phyloP scores from a whole-genome alignment of 2,329 filamentous ascomycete genomes.

The Chaetomium globosum region DNA sequence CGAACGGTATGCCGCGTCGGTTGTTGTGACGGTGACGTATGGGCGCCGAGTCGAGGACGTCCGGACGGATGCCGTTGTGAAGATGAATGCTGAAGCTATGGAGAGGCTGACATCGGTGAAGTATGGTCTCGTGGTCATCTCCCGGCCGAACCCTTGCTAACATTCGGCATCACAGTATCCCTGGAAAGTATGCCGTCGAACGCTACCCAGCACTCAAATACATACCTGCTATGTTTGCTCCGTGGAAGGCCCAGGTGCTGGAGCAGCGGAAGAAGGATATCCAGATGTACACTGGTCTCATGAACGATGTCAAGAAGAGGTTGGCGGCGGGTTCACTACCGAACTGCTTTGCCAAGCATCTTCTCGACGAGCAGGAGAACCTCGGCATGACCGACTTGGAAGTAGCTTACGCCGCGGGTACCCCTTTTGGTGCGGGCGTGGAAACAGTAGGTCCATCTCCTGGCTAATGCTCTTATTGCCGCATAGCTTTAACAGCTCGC shows the following conservation, averaged over 20 bases:
- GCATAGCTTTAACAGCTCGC: conserved; percentile 24
- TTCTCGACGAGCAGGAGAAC: conserved; percentile 46
- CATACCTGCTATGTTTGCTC: conserved; percentile 44
- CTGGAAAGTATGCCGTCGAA: conserved; percentile 47
- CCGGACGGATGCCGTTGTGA: conserved; percentile 44
- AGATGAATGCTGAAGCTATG: conserved; percentile 47
- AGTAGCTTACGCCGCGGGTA: conserved; percentile 49
- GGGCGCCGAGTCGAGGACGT: conserved; percentile 44
- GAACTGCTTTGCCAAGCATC: conserved; percentile 49
- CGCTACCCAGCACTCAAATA: conserved; percentile 47
- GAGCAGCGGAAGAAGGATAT: conserved; percentile 42
- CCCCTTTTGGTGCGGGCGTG: conserved; percentile 50
- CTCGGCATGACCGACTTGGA: conserved; percentile 49
- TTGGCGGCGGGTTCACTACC: conserved; percentile 40
- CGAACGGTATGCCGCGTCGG: conserved; percentile 46
- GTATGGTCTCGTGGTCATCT: conserved; percentile 36
- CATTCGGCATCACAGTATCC: conserved; percentile 34
- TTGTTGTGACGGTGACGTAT: conserved; percentile 49
- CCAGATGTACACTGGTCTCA: conserved; percentile 45
- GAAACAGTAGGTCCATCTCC: conserved; percentile 45
- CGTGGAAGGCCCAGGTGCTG: conserved; percentile 47
- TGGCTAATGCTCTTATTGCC: rapidly evolving
- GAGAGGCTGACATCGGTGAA: conserved; percentile 49
- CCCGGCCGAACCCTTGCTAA: not conserved
- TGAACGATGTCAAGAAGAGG: conserved; percentile 47